Evolutionary conservation across 768 basidiomycete genomes (phyloP), one percentile per base, ranked within the genome.

Genomic region (Boletus insuetus): DNA sequence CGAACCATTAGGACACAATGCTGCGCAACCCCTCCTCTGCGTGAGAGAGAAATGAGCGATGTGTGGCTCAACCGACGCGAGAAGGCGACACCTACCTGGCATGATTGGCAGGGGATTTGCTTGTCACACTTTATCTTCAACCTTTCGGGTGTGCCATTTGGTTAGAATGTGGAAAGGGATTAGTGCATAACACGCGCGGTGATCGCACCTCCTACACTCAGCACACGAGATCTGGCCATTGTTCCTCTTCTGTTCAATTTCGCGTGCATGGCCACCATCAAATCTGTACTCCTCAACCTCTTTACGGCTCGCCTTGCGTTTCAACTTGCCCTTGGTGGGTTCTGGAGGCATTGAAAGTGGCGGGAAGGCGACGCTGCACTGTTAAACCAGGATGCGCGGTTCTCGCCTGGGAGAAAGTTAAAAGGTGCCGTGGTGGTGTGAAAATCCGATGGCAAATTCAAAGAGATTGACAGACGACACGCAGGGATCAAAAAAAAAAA

Each of bases 121-220:
- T 89, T 89, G 80, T 89, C 86, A 74, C 87, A 90, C 66, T 87
- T 88, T 69, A 90, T 88, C 78, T 89, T 85, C 62, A 90, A 76
- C 62, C 87, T 80, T 81, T n/a, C n/a, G 22, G 16, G 40, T 9
- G 17, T 37, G 39, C 29, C 41, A 62, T 58, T 45, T 54, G 54
- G 62, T 70, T 56, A 67, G 51, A 62, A 49, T 56, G 61, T 54
- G 54, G 54, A 63, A 62, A 58, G 48, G 46, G 48, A 53, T 53
- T 62, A 44, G 63, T 58, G 62, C 55, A 57, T 53, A 45, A 55
- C 51, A 71, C 70, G 74, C 62, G 67, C 76, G 77, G 74, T 78
- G 75, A 82, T 81, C 86, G 80, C 81, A 83, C 79, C 79, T 80
- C 81, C 87, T 82, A 78, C 88, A 90, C 71, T 89, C 87, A 64